Percentiles rank a stretch among this genome's conserved stretches.
These are phyloP conservation scores for Pythium sp. DNA, from an alignment of 352 stramenopile genomes.

Conservation along the genomic window DNA sequence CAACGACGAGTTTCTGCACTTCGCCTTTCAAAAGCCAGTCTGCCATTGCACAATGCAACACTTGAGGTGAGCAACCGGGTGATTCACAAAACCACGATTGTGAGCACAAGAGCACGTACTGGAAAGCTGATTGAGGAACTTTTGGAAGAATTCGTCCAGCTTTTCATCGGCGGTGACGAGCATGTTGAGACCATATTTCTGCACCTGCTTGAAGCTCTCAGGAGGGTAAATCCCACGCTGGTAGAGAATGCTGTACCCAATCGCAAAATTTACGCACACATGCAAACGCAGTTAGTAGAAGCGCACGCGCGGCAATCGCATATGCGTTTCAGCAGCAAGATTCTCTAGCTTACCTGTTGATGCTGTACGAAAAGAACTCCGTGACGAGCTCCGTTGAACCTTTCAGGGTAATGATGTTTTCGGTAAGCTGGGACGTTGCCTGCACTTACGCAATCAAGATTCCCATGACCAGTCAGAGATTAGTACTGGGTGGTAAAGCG, in stretches of 20 bases:
- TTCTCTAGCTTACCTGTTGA: conserved; percentile 89
- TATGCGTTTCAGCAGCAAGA: background rate
- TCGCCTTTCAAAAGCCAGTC: conserved; percentile 95
- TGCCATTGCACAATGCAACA: conserved; percentile 19
- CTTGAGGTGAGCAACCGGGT: background rate
- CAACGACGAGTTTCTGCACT: conserved; percentile 97
- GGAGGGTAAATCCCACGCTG: conserved; percentile 98
- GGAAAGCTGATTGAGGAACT: conserved; percentile 90
- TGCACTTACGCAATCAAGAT: conserved; percentile 16
- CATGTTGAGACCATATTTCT: conserved; percentile 98
- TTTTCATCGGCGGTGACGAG: conserved; percentile 97
- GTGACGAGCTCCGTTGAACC: conserved; percentile 98
- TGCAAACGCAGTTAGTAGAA: conserved; percentile 8
- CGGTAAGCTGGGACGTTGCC: conserved; percentile 63
- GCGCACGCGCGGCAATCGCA: background rate
- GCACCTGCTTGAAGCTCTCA: conserved; percentile 96
- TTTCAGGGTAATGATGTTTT: conserved; percentile 98
- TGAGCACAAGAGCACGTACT: conserved; percentile 34
- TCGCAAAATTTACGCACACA: background rate
- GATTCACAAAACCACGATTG: background rate
- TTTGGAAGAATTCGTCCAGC: conserved; percentile 94
- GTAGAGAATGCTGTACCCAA: conserved; percentile 88
- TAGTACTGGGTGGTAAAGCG: background rate
- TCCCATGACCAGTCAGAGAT: background rate
- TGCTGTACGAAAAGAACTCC: conserved; percentile 99